Evolutionary conservation across 306 rosid species (phyloP), one percentile per base, ranked within the genome.

Genomic region (Mimosa bimucronata): DNA sequence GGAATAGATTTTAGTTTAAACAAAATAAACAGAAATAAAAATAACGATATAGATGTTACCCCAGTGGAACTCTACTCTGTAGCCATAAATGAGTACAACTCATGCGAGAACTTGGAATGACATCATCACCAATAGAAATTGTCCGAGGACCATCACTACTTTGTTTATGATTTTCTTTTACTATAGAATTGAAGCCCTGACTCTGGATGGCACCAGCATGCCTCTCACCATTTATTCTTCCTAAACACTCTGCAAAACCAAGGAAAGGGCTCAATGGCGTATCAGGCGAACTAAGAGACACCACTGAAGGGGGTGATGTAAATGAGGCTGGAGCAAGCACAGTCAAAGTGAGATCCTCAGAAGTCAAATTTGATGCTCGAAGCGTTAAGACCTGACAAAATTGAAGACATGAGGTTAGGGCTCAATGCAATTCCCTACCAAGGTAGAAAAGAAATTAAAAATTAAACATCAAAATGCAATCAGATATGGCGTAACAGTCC

Each of bases 1-100:
- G 5, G 5, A 34, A 34, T 34, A 6, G 38, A 2, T 34, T 6
- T 34, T 34, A 34, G 55, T 69, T 80, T 58, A 68, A 64, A 66
- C 50, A 65, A 72, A 40, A 62, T 69, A 30, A 29, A 6, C 41
- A 62, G 21, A 75, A 77, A 68, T 28, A 61, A 60, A 26, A 60
- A 61, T 12, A 28, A 60, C 10, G 37, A 28, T 61, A 61, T 1
- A 72, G 57, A 68, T 60, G 82, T 84, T 91, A 95, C 99, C 99
- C 98, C 23, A 95, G 89, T 50, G 99, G 99, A 87, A 95, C 94
- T 93, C 96, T 89, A 83, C 99, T 95, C 79, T 93, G 99, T 78
- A 95, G 89, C 98, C 99, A 95, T 81, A 93, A 84, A 87, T 95
- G 98, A 15, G 99, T 85, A 81, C 98, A 95, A 83, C 98, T 89